Evolutionary conservation across 129 eudicot genomes (phyloP).

Genomic region (Pseudognaphalium luteoalbum): DNA sequence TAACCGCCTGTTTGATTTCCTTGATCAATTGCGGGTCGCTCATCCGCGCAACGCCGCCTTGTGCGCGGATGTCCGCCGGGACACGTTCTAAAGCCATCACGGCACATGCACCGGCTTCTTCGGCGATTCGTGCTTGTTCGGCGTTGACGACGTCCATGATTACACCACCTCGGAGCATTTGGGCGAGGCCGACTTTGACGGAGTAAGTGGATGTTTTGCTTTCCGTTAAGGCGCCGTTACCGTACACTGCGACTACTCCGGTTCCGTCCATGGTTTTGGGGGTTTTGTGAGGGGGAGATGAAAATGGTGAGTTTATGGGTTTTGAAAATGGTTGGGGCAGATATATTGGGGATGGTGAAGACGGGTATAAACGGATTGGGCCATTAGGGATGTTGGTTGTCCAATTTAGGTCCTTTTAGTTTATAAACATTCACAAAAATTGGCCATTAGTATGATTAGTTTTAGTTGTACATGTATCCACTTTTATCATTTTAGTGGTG

Average conservation of each 20-base stretch:
- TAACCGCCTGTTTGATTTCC: conserved; percentile 51
- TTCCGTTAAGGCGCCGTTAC: conserved; percentile 47
- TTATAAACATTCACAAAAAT: too few relatives aligned
- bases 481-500: too few relatives aligned
- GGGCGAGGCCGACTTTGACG: conserved; percentile 52
- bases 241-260: conserved; percentile 55
- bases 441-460: too few relatives aligned
- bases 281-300: not conserved
- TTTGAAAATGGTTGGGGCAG: not conserved
- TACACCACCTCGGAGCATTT: conserved; percentile 57
- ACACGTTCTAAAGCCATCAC: conserved; percentile 58
- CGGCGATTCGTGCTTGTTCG: conserved; percentile 52
- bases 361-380: not conserved
- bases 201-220: conserved; percentile 44
- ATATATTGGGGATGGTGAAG: not conserved
- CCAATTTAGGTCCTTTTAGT: not conserved
- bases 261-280: conserved; percentile 40
- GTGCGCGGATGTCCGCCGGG: conserved; percentile 50
- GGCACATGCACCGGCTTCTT: conserved; percentile 56
- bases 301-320: not conserved
- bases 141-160: conserved; percentile 57
- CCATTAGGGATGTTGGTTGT: not conserved
- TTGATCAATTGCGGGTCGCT: conserved; percentile 50
- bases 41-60: conserved; percentile 55
- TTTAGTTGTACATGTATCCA: too few relatives aligned